Base-by-base conservation (phyloP, 139 green algal species). In the Microglena sp. region DNA sequence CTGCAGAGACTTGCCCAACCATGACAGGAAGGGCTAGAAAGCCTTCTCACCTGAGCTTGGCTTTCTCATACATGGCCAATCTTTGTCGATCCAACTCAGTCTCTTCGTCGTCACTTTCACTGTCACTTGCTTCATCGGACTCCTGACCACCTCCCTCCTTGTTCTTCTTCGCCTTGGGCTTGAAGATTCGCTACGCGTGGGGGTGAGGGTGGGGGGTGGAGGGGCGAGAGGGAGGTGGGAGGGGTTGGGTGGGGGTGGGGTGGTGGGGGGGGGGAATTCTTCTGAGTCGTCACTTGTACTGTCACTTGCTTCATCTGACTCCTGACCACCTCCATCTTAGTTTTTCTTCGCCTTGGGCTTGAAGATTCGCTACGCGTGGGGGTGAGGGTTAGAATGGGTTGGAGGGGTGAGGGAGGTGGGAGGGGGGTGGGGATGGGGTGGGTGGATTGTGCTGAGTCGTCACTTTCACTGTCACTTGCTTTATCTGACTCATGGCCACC, bases 41-140 rank as follows among this genome's bases (percentile, higher is more conserved):
- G 5, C 50, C 40, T 27, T 27, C 64, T 33, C 82, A 92, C 31
- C 89, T 85, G 67, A 97, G 77, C 35, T 83, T 84, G 22, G 79
- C 82, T 28, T 77, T 70, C 70, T 97, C 92, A 69, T 98, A 97
- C 46, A 80, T 66, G 7, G 80, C 76, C 70, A 97, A 62, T 22
- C 78, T 73, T 57, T 75, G 55, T 31, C 73, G 70, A 44, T 92
- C 83, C 30, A 90, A 67, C 67, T 81, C 84, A 26, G 33, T 6
- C 21, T 21, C 73, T 1, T 73, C 76, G 3, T 67, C 69, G 1
- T 59, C 60, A 4, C 45, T 50, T 45, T 45, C 67, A 31, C 44
- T 57, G 4, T 31, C 55, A 27, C 74, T 59, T 6, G 69, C 68
- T n/a, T 63, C 68, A 55, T 57, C 55, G 43, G 67, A 45, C 8